Evolutionary conservation across 345 rosid genomes (phyloP).

Genomic region (Acer saccharum): DNA sequence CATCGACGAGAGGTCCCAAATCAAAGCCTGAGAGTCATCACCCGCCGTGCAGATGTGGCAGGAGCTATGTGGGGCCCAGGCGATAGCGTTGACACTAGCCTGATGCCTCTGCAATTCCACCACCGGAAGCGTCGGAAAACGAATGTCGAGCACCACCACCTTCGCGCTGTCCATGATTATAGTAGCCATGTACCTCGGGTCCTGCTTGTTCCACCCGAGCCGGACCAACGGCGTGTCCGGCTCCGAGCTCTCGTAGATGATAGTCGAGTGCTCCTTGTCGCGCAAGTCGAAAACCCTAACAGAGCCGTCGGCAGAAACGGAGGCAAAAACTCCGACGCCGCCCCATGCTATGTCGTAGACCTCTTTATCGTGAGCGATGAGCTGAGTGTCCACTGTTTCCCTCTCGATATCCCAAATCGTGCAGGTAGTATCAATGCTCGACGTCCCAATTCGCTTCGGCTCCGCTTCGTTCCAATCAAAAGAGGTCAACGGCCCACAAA

Average conservation of each 20-base stretch:
- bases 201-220: constrained; percentile 98
- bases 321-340: constrained; percentile 90
- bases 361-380: constrained; percentile 96
- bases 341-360: constrained; percentile 99
- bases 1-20: constrained; percentile 96
- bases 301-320: constrained; percentile 93
- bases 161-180: constrained; percentile 93
- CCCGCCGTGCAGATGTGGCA: constrained; percentile 97
- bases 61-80: constrained; percentile 99
- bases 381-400: constrained; percentile 90
- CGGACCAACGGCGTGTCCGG: constrained; percentile 92
- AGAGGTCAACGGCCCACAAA: constrained; percentile 89
- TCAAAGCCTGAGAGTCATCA: constrained; percentile 93
- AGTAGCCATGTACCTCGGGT: constrained; percentile 96
- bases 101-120: constrained; percentile 95
- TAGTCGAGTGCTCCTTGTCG: constrained; percentile 91
- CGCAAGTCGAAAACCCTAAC: constrained; percentile 87
- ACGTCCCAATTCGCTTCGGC: constrained; percentile 86
- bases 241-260: constrained; percentile 90
- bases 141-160: constrained; percentile 91
- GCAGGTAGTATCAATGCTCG: constrained; percentile 91
- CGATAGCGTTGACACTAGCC: constrained; percentile 85
- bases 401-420: constrained; percentile 96
- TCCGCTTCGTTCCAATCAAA: constrained; percentile 98
- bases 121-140: constrained; percentile 87